A percentile compares a stretch with the other conserved stretches of the same genome.
Evolutionary conservation across 805 yeast genomes (phyloP).

Genomic region (Kodamaea kakaduensis): DNA sequence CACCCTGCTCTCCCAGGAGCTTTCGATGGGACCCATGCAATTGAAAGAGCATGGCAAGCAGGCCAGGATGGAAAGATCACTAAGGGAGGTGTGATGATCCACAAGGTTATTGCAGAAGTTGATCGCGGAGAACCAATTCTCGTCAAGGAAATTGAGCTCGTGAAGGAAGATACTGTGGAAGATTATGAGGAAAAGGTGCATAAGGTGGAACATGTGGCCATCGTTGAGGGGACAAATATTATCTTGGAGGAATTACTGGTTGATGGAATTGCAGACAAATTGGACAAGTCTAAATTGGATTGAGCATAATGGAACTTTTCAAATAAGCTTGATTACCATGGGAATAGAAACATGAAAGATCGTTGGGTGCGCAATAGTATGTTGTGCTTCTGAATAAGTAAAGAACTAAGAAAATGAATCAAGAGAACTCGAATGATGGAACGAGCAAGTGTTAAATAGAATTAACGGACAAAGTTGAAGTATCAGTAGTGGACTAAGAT

Average conservation of each 20-base stretch:
- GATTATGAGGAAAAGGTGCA: constrained; percentile 83
- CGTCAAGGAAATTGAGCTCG: constrained; percentile 70
- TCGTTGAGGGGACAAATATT: constrained; percentile 81
- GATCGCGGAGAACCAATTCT: constrained; percentile 90
- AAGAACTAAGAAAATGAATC: no score
- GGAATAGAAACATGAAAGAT: no score
- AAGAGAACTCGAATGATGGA: no score
- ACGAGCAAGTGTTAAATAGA: no score
- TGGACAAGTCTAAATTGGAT: constrained; percentile 2
- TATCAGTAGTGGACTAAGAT: no score
- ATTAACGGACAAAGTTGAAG: no score
- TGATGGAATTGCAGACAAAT: constrained; percentile 1
- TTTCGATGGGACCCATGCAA: constrained; percentile 96
- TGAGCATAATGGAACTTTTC: no score
- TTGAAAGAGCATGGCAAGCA: constrained; percentile 93
- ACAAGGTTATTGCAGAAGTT: constrained; percentile 92
- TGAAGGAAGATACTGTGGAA: constrained; percentile 71
- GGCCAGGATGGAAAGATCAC: constrained; percentile 78
- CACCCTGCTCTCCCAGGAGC: constrained; percentile 98
- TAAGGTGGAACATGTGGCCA: constrained; percentile 79
- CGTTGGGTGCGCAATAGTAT: no score
- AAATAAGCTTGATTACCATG: no score
- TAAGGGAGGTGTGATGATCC: constrained; percentile 94
- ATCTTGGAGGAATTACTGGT: constrained; percentile 44
- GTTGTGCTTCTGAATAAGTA: no score